Evolutionary conservation across 495 filamentous ascomycete species (phyloP), one percentile per base, ranked within the genome.

Genomic region (Trichocladium uniseriatum): DNA sequence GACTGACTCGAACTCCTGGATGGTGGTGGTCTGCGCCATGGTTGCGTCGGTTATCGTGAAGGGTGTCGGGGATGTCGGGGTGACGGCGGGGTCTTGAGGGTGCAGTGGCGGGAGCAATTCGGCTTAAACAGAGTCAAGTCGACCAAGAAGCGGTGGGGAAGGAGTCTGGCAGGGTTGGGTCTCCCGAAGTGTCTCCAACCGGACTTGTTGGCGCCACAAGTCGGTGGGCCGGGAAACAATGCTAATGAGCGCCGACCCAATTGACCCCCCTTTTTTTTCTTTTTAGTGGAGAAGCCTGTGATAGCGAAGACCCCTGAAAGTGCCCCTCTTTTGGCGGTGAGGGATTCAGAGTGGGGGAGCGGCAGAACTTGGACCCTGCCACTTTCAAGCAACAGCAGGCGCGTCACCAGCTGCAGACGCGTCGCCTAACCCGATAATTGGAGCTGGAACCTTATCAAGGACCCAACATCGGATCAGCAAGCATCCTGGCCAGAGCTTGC

Each of bases 1-100:
- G 62, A 95, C 74, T 14, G 78, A 69, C 74, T 98, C 92, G 63
- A 98, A 98, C 47, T 92, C 81, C 56, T 84, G 75, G 51, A 85
- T 76, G 34, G 82, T 86, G 24, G 82, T 87, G 46, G 72, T 76
- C 50, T 80, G 63, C 37, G 80, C 74, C 82, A 83, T 84, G 38
- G 55, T 74, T 56, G 55, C 49, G 22, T 38, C 37, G 6, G n/a
- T 21, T 49, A 15, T 22, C 6, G 15, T 40, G 19, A n/a, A n/a
- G n/a, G n/a, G n/a, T n/a, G n/a, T n/a, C n/a, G n/a, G n/a, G n/a
- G n/a, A n/a, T n/a, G n/a, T n/a, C n/a, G n/a, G n/a, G n/a, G n/a
- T n/a, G n/a, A n/a, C n/a, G n/a, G n/a, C n/a, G n/a, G n/a, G n/a
- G n/a, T n/a, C n/a, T n/a, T n/a, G n/a, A n/a, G n/a, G n/a, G n/a